Evolutionary conservation across 1,139 yeast genomes (phyloP).

Genomic region (Hansenula lynferdii): DNA sequence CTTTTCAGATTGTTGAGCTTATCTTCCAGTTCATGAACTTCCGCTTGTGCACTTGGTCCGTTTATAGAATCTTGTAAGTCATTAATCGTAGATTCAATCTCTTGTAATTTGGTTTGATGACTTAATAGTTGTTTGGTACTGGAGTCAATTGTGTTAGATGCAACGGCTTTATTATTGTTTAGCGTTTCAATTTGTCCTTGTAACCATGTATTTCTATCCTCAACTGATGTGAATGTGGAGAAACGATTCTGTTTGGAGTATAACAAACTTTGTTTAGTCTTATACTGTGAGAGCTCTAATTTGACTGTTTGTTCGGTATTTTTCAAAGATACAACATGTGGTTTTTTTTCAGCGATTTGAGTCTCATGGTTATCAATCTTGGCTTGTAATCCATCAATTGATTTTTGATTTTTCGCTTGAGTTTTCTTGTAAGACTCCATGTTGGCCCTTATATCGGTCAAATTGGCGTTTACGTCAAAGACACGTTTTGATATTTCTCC

Average conservation of each 20-base stretch:
- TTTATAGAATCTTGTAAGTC: constrained; percentile 34
- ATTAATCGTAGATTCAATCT: constrained; percentile 26
- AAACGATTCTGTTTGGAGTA: constrained; percentile 73
- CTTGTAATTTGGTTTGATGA: constrained; percentile 13
- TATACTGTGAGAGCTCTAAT: too few species aligned
- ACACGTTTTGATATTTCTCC: constrained; percentile 37
- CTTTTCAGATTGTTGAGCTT: constrained; percentile 32
- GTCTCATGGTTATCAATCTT: constrained; percentile 38
- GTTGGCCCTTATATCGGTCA: constrained; percentile 27
- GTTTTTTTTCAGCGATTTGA: constrained; percentile 36
- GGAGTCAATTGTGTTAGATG: constrained; percentile 20
- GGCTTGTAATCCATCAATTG: constrained; percentile 25
- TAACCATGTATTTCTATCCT: constrained; percentile 73
- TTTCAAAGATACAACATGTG: constrained; percentile 37
- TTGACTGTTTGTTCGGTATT: constrained; percentile 41
- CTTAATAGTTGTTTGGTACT: constrained; percentile 12
- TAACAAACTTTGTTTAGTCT: constrained; percentile 55
- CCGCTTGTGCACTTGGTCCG: constrained; percentile 30
- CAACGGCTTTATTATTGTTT: constrained; percentile 23
- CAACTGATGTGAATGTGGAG: constrained; percentile 48
- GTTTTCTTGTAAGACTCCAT: constrained; percentile 24
- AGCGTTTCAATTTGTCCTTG: constrained; percentile 39
- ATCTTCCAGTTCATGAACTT: constrained; percentile 25
- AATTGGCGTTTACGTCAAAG: constrained; percentile 28
- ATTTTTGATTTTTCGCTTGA: constrained; percentile 20